phyloP scores from a whole-genome alignment of 2,329 filamentous ascomycete genomes.

The Nigrospora sphaerica region DNA sequence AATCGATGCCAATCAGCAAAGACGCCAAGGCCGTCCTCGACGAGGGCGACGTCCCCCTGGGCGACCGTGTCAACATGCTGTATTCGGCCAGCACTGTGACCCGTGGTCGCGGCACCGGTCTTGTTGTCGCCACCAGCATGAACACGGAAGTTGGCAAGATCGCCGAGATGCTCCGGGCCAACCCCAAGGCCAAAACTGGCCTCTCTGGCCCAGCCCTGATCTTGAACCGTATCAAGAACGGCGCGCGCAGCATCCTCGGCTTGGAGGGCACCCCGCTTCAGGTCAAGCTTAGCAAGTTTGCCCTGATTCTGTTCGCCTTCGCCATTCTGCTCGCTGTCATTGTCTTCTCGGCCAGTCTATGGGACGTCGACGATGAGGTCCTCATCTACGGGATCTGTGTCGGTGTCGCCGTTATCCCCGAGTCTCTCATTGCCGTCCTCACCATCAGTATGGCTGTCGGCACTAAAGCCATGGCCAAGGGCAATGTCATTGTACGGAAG shows the following conservation, averaged over 20 bases:
- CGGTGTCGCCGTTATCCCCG: constrained; percentile 45
- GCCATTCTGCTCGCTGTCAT: constrained; percentile 55
- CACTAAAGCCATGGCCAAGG: constrained; percentile 46
- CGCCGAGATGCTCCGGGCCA: constrained; percentile 59
- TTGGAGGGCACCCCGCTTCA: constrained; percentile 76
- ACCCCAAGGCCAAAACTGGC: constrained; percentile 41
- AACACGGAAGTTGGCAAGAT: constrained; percentile 70
- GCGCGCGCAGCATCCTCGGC: constrained; percentile 47
- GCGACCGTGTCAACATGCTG: constrained; percentile 63
- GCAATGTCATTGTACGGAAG: constrained; percentile 50
- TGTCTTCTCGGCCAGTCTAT: constrained; percentile 53
- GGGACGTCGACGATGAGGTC: constrained; percentile 46
- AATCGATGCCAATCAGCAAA: constrained; percentile 64
- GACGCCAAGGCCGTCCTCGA: constrained; percentile 48
- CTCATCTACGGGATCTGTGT: constrained; percentile 46
- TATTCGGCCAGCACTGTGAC: constrained; percentile 69
- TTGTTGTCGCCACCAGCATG: constrained; percentile 67
- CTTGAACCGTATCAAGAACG: constrained; percentile 34
- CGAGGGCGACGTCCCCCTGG: constrained; percentile 50
- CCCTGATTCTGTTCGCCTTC: constrained; percentile 70
- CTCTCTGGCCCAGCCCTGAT: constrained; percentile 37
- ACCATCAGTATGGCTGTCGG: constrained; percentile 56
- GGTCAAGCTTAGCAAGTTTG: constrained; percentile 78
- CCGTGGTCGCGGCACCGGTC: constrained; percentile 60
- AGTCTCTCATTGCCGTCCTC: constrained; percentile 53